Percentiles rank a stretch among this genome's conserved stretches.
These are phyloP conservation scores for Aspergillus brasiliensis DNA, from an alignment of 2,329 filamentous ascomycete species.

Conservation along the genomic window DNA sequence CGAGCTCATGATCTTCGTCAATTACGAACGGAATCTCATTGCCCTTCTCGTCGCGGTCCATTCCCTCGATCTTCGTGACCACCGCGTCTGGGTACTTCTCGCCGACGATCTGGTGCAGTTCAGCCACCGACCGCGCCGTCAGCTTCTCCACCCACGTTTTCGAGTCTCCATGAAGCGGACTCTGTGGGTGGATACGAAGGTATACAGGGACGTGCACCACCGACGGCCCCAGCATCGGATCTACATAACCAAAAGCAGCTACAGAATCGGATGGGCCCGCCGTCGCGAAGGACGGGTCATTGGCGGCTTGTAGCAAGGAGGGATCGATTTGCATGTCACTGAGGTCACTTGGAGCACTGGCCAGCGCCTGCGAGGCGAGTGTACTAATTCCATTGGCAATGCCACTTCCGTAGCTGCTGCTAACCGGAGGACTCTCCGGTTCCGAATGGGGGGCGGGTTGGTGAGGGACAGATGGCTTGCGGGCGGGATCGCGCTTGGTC, in stretches of 20 bases:
- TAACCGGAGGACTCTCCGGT: conserved; percentile 25
- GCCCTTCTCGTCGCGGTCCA: conserved; percentile 62
- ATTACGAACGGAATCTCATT: conserved; percentile 66
- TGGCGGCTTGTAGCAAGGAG: conserved; percentile 61
- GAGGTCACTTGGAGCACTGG: conserved; percentile 44
- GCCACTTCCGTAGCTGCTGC: conserved; percentile 24
- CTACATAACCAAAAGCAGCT: conserved; percentile 38
- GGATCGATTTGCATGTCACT: conserved; percentile 65
- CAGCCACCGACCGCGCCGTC: conserved; percentile 58
- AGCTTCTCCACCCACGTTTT: conserved; percentile 68
- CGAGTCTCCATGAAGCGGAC: conserved; percentile 52
- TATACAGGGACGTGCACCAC: conserved; percentile 60
- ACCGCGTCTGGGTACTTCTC: conserved; percentile 62
- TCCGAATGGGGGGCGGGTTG: conserved; percentile 26
- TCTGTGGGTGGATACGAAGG: conserved; percentile 69
- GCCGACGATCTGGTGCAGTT: conserved; percentile 64
- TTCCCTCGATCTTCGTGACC: conserved; percentile 65
- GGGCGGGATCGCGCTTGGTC: conserved; percentile 55
- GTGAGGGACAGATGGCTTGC: conserved; percentile 37
- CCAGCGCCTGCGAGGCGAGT: conserved; percentile 47
- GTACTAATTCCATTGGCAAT: conserved; percentile 47
- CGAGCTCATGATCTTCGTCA: conserved; percentile 70
- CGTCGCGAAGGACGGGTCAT: conserved; percentile 43
- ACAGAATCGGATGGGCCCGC: conserved; percentile 33
- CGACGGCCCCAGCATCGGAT: conserved; percentile 36